These are phyloP conservation scores for Lentinula aciculospora DNA, from an alignment of 768 basidiomycete genomes.

Conservation along the genomic window DNA sequence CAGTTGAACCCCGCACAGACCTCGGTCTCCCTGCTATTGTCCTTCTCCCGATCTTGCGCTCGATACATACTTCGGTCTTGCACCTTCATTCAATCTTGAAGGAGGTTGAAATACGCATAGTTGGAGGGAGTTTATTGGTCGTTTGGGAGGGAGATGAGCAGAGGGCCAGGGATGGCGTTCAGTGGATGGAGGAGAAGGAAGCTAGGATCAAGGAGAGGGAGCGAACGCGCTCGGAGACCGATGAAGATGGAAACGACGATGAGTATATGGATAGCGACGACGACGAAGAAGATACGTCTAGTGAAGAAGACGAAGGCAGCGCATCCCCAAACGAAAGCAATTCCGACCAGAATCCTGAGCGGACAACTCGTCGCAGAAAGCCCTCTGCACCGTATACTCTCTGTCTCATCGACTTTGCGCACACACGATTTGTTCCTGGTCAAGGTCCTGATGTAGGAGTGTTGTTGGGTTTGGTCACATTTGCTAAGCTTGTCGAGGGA, in stretches of 20 bases:
- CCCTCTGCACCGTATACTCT: constrained; percentile 54
- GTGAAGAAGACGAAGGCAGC: constrained; percentile 31
- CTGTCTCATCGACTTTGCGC: constrained; percentile 93
- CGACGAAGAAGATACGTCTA: constrained; percentile 30
- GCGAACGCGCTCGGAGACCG: constrained; percentile 15
- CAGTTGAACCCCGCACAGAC: constrained; percentile 14
- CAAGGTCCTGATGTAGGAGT: constrained; percentile 78
- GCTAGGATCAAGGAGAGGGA: constrained; percentile 26
- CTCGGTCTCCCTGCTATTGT: constrained; percentile 50
- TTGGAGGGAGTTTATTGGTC: constrained; percentile 77
- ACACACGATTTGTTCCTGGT: constrained; percentile 63
- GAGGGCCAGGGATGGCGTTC: constrained; percentile 34
- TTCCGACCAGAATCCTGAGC: constrained; percentile 5
- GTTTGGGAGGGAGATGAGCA: constrained; percentile 59
- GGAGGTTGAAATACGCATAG: constrained; percentile 66
- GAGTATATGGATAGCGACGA: constrained; percentile 18
- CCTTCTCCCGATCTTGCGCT: constrained; percentile 53
- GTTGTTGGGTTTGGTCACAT: constrained; percentile 64
- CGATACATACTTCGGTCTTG: constrained; percentile 45
- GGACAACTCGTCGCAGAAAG: constrained; percentile 15
- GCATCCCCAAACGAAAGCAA: constrained; percentile 15
- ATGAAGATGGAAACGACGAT: constrained; percentile 11
- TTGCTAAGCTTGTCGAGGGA: constrained; percentile 54
- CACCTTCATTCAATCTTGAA: constrained; percentile 46
- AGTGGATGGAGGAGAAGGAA: constrained; percentile 22